phyloP scores from a whole-genome alignment of 352 stramenopile species.

The Plasmopara viticola region DNA sequence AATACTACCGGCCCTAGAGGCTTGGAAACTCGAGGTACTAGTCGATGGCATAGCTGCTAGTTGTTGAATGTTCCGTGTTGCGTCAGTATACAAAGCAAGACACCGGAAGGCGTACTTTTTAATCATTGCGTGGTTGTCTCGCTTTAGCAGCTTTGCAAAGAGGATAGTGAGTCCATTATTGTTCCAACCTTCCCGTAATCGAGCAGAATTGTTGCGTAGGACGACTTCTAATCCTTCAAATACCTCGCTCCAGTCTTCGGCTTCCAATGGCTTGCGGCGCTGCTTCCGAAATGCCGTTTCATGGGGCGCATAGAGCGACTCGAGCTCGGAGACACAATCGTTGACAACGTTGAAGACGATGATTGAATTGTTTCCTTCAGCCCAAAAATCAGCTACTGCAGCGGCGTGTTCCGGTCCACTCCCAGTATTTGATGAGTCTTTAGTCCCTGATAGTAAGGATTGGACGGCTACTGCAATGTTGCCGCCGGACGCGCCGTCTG shows the following conservation, averaged over 20 bases:
- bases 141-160: slow-evolving; percentile 78
- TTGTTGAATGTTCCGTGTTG: slow-evolving; percentile 64
- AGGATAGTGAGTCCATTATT: slow-evolving; percentile 74
- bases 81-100: slow-evolving; percentile 76
- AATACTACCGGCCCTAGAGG: slow-evolving; percentile 31
- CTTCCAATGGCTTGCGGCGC: slow-evolving; percentile 74
- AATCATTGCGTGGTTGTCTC: slow-evolving; percentile 84
- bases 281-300: slow-evolving; percentile 77
- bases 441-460: slow-evolving; percentile 51
- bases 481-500: slow-evolving; percentile 25
- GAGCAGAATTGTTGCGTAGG: slow-evolving; percentile 58
- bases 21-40: slow-evolving; percentile 29
- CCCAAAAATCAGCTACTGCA: slow-evolving; percentile 70
- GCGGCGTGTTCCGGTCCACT: slow-evolving; percentile 37
- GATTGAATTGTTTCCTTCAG: slow-evolving; percentile 52
- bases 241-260: slow-evolving; percentile 85
- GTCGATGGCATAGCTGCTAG: slow-evolving; percentile 37
- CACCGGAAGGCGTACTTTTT: slow-evolving; percentile 88
- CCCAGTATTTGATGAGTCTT: slow-evolving; percentile 28
- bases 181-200: slow-evolving; percentile 78
- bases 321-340: slow-evolving; percentile 78
- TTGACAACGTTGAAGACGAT: slow-evolving; percentile 75
- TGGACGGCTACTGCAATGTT: slow-evolving; percentile 70
- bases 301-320: slow-evolving; percentile 76
- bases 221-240: slow-evolving; percentile 84